These are phyloP conservation scores for Diaporthe sp. DNA, from an alignment of 2,329 filamentous ascomycete species.

Conservation along the genomic window DNA sequence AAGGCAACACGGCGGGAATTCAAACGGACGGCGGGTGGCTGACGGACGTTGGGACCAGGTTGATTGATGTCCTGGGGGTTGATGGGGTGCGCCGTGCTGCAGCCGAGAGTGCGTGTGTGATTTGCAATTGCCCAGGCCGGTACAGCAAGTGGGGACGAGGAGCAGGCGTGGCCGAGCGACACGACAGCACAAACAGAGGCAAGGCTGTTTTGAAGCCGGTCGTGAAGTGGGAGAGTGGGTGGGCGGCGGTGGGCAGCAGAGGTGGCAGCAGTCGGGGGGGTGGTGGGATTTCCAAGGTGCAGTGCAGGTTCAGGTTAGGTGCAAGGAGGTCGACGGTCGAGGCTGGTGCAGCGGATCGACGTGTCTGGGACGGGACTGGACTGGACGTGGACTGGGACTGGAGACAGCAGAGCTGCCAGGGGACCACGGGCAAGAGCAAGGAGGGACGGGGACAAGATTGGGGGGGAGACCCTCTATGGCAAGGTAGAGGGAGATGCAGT, in stretches of 20 bases:
- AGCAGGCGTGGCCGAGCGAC: slow-evolving; percentile 19
- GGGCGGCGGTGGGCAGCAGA: slow-evolving; percentile 29
- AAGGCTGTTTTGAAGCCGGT: slow-evolving; percentile 29
- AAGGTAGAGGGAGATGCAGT: slow-evolving; percentile 11
- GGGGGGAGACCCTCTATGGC: slow-evolving; percentile 19
- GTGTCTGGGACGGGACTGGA: slow-evolving; percentile 32
- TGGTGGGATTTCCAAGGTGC: slow-evolving; percentile 6
- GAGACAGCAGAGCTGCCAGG: slow-evolving; percentile 31
- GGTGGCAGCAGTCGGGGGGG: slow-evolving; percentile 13
- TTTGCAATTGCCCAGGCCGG: slow-evolving; percentile 15
- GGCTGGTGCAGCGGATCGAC: slow-evolving; percentile 32
- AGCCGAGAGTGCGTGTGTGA: neutral
- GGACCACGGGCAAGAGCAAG: slow-evolving; percentile 25
- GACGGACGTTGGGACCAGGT: slow-evolving; percentile 34
- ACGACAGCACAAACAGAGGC: slow-evolving; percentile 31
- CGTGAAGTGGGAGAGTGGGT: slow-evolving; percentile 26
- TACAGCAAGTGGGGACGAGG: neutral
- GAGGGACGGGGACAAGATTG: slow-evolving; percentile 18
- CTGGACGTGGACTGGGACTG: slow-evolving; percentile 22
- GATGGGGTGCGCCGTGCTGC: slow-evolving; percentile 2
- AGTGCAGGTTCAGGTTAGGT: slow-evolving; percentile 22
- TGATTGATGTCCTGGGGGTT: neutral
- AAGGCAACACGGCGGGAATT: slow-evolving; percentile 33
- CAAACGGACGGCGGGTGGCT: slow-evolving; percentile 36
- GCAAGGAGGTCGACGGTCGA: slow-evolving; percentile 31